Evolutionary conservation across 1,139 yeast species (phyloP).

Genomic region (Kodamaea suecica): DNA sequence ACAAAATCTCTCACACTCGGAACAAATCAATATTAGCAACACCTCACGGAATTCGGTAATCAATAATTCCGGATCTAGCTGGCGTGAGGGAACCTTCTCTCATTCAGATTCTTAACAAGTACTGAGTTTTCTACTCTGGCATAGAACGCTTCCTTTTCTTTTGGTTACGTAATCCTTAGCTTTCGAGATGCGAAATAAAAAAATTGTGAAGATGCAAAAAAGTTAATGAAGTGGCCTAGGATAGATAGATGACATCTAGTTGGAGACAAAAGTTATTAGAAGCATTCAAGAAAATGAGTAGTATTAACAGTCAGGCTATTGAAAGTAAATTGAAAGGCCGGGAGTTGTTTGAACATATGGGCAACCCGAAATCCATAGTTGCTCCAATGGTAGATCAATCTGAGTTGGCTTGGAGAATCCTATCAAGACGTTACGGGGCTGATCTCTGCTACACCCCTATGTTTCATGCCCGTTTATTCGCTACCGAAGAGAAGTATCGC

Average conservation of each 20-base stretch:
- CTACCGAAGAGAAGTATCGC: conserved; percentile 79
- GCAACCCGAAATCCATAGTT: conserved; percentile 77
- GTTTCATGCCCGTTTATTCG: conserved; percentile 91
- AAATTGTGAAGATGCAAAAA: conserved; percentile 1
- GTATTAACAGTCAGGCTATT: background rate
- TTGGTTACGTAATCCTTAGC: background rate
- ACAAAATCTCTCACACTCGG: too few relatives aligned
- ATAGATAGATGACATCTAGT: conserved; percentile 1
- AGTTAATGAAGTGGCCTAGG: background rate
- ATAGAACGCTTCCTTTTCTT: too few relatives aligned
- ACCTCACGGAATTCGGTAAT: too few relatives aligned
- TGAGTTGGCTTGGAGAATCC: conserved; percentile 91
- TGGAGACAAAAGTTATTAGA: background rate
- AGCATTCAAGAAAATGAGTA: background rate
- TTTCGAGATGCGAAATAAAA: background rate
- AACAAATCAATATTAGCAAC: too few relatives aligned
- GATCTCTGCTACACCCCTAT: conserved; percentile 94
- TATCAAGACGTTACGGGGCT: conserved; percentile 88
- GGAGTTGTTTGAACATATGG: conserved; percentile 64
- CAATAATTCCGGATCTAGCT: too few relatives aligned
- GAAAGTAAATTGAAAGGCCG: conserved; percentile 50
- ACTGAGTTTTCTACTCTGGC: too few relatives aligned
- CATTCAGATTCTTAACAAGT: too few relatives aligned
- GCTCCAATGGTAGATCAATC: conserved; percentile 99
- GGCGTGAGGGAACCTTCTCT: too few relatives aligned